phyloP scores from a whole-genome alignment of 1,284 basidiomycete species.

The Chalciporus sp. region DNA sequence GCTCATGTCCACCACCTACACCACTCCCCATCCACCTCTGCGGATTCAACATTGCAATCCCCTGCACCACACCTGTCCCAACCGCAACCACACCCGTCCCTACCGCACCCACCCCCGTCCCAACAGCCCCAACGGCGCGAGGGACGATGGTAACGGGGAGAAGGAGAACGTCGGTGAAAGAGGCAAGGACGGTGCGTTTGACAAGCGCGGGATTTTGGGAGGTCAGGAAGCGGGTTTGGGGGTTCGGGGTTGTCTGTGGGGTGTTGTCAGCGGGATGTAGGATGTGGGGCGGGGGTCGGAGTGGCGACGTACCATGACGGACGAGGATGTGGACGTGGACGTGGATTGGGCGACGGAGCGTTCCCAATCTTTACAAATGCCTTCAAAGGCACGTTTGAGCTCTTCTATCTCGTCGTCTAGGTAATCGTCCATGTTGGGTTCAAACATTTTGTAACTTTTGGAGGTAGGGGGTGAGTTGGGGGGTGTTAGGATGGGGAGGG shows the following conservation, averaged over 20 bases:
- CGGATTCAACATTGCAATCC: slow-evolving; percentile 86
- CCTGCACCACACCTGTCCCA: slow-evolving; percentile 79
- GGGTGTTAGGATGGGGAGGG: neutral
- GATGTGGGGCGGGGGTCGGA: slow-evolving; percentile 2
- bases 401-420: slow-evolving; percentile 91
- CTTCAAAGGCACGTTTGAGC: slow-evolving; percentile 74
- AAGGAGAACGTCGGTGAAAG: slow-evolving; percentile 88
- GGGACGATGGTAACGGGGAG: slow-evolving; percentile 97
- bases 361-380: slow-evolving; percentile 82
- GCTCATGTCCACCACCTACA: neutral
- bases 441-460: slow-evolving; percentile 87
- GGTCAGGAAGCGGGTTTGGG: slow-evolving; percentile 70
- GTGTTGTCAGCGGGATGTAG: slow-evolving; percentile 9
- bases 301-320: slow-evolving; percentile 16
- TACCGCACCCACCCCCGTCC: slow-evolving; percentile 62
- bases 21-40: slow-evolving; percentile 67
- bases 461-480: no score
- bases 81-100: slow-evolving; percentile 64
- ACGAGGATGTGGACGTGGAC: no score
- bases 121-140: slow-evolving; percentile 45
- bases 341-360: slow-evolving; percentile 47
- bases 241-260: slow-evolving; percentile 32
- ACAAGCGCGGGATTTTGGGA: slow-evolving; percentile 90
- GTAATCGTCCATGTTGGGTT: slow-evolving; percentile 95
- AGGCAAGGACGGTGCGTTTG: slow-evolving; percentile 90